A percentile compares a stretch with the other conserved stretches of the same genome.
phyloP scores from a whole-genome alignment of 2,329 filamentous ascomycete genomes.

The Apiospora pterosperma region DNA sequence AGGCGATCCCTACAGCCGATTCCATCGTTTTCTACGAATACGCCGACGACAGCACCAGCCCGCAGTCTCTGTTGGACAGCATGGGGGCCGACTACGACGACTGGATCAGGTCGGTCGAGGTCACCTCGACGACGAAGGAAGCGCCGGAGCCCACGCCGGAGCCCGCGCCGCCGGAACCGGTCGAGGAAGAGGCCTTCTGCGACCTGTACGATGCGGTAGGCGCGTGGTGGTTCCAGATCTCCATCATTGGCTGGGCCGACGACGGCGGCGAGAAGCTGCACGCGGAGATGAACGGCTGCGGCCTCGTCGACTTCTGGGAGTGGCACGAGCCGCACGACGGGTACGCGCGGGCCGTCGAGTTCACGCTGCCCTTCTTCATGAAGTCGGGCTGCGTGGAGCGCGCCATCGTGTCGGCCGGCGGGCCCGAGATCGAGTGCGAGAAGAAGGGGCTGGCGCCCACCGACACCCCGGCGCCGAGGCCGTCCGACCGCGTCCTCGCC shows the following conservation, averaged over 20 bases:
- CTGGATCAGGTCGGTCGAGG: neutral
- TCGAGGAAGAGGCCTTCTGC: neutral
- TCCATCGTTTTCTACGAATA: neutral
- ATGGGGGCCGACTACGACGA: neutral
- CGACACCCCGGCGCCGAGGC: no score
- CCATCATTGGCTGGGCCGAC: neutral
- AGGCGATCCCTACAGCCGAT: neutral
- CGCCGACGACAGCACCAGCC: neutral
- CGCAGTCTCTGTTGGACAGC: neutral
- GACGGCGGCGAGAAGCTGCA: neutral
- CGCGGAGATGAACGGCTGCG: neutral
- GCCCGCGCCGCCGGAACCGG: neutral
- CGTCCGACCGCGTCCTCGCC: neutral
- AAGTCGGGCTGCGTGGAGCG: constrained; percentile 24
- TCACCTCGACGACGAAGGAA: neutral
- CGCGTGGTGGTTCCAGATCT: neutral
- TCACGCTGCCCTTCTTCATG: constrained; percentile 20
- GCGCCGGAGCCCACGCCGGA: neutral
- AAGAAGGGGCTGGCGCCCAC: neutral
- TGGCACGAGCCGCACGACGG: neutral
- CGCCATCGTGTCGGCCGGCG: constrained; percentile 22
- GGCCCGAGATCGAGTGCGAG: constrained; percentile 18
- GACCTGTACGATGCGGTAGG: neutral
- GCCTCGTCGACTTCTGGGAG: neutral
- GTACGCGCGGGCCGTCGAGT: constrained; percentile 10